Evolutionary conservation across 768 basidiomycete species (phyloP), one percentile per base, ranked within the genome.

Genomic region (Podaxis mareebaensis): DNA sequence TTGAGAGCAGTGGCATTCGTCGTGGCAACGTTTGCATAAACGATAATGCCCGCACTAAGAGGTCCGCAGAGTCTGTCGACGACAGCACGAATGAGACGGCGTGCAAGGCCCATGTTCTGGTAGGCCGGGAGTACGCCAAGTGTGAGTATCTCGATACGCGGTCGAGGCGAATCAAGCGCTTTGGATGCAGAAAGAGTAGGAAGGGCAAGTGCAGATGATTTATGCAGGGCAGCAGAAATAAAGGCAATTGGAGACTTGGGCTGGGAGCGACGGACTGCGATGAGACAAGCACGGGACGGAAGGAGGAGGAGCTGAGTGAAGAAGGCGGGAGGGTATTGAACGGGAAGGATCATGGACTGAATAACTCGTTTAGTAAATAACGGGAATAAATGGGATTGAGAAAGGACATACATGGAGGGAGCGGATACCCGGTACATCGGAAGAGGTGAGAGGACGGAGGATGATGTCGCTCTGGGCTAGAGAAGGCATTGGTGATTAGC

Each of bases 61-160:
- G 73, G 68, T 61, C 71, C 68, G 36, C 71, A 69, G 66, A 79
- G 66, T 53, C 70, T 68, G 38, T 73, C 59, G 53, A 75, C 58
- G 0, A 77, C 71, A 33, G 73, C 53, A 8, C 26, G 44, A 49
- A 83, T 69, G 62, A 85, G 79, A 20, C 72, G 76, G 38, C 76
- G 77, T 10, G 80, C 83, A 40, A 84, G 69, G 40, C 82, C 81
- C 39, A 68, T 68, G 12, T 80, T 72, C 64, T 77, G 82, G 69
- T 76, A 79, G 2, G 74, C 65, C 3, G 83, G 82, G 48, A 78
- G 75, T 15, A 85, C 81, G 38, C 84, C 83, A 2, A 85, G 79
- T 1, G 83, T 83, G 36, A 84, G 80, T 64, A 85, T 79, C 68
- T 83, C 79, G 22, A 85, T 69, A 64, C 74, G 76, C 52, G 76